Percentiles rank a stretch among this genome's conserved stretches.
Evolutionary conservation across 1,284 basidiomycete genomes (phyloP).

Genomic region (Tilletiopsis washingtonensis): DNA sequence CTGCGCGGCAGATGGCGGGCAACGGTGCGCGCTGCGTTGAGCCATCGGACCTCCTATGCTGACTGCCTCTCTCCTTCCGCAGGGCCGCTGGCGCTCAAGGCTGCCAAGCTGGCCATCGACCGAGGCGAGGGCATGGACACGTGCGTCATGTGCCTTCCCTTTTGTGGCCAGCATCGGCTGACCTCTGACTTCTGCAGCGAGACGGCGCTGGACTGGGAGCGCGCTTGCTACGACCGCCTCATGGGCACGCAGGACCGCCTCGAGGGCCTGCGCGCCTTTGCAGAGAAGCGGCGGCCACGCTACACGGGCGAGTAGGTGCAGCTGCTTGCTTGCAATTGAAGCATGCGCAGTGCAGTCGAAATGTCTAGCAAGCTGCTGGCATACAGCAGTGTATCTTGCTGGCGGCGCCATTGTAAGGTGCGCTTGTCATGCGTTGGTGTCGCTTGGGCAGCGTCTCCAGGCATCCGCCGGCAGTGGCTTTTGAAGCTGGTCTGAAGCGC

Average conservation of each 20-base stretch:
- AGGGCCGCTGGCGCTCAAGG: slow-evolving; percentile 81
- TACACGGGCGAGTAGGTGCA: too few species aligned
- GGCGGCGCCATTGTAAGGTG: too few species aligned
- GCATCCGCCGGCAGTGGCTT: too few species aligned
- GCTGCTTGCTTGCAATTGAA: too few species aligned
- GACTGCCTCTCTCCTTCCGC: background rate
- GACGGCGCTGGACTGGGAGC: slow-evolving; percentile 75
- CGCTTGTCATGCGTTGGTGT: too few species aligned
- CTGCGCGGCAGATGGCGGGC: slow-evolving; percentile 9
- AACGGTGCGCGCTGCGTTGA: background rate
- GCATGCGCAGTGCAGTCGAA: too few species aligned
- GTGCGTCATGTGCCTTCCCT: slow-evolving; percentile 47
- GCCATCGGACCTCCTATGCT: slow-evolving; percentile 55
- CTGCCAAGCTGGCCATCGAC: slow-evolving; percentile 81
- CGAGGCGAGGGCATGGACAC: slow-evolving; percentile 67
- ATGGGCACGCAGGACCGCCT: slow-evolving; percentile 67
- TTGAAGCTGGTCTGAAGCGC: too few species aligned
- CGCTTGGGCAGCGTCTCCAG: too few species aligned
- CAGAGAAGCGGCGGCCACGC: slow-evolving; percentile 81
- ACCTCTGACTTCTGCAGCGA: slow-evolving; percentile 11
- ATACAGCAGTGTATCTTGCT: too few species aligned
- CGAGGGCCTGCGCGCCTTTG: slow-evolving; percentile 81
- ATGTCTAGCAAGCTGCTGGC: too few species aligned
- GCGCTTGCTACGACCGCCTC: slow-evolving; percentile 75
- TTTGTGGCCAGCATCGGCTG: background rate